Conservation (phyloP, 768 basidiomycete species). For the Tulasnella sp. region DNA sequence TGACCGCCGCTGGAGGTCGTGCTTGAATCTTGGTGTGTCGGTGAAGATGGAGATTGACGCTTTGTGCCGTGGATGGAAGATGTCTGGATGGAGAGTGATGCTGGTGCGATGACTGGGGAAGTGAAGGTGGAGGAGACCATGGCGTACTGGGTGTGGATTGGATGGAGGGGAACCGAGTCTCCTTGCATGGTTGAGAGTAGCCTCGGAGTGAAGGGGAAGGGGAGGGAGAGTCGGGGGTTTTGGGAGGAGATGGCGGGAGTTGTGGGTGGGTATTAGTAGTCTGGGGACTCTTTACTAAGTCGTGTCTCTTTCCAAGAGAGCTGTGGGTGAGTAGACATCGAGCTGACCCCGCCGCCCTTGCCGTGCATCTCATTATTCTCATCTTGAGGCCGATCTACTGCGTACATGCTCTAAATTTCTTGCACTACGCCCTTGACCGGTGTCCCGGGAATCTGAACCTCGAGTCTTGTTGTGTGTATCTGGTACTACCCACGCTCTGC, state of each 20-base stretch:
- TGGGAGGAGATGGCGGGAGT: neutral
- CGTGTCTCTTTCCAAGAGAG: neutral
- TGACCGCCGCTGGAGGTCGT: neutral
- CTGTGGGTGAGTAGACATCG: neutral
- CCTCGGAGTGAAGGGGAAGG: neutral
- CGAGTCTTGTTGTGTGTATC: neutral
- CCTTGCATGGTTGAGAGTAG: neutral
- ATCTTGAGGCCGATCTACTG: neutral
- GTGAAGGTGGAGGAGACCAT: neutral
- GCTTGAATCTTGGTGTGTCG: neutral
- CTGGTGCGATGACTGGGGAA: neutral
- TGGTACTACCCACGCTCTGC: neutral
- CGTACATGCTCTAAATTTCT: neutral
- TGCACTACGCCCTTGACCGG: neutral
- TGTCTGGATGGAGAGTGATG: neutral
- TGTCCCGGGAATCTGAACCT: neutral
- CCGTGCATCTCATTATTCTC: neutral
- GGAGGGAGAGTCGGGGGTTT: neutral
- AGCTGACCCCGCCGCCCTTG: neutral
- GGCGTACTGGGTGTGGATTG: slow-evolving; percentile 1
- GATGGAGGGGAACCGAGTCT: slow-evolving; percentile 5
- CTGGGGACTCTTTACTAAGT: neutral
- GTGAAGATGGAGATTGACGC: neutral
- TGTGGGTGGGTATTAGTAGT: neutral
- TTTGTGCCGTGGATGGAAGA: slow-evolving; percentile 1